Base-by-base conservation (phyloP, 768 basidiomycete genomes). In the Lyophyllum decastes region DNA sequence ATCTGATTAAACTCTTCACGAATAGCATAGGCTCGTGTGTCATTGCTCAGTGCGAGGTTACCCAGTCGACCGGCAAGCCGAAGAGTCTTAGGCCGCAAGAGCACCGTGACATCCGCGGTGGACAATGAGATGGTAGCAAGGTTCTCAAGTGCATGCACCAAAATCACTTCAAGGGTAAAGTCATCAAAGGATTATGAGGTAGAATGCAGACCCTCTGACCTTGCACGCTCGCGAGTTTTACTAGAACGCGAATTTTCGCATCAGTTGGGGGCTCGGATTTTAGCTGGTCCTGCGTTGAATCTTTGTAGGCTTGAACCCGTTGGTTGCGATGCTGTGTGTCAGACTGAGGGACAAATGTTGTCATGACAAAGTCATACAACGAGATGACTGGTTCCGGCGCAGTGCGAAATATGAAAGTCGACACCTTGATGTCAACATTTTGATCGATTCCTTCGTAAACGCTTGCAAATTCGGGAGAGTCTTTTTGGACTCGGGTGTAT, bases 281-380 rank as follows among this genome's bases (percentile, higher is more conserved):
- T 22, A 1, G 21, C 22, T 35, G 41, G 38, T 24, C 27, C 10
- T 43, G 30, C 12, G 19, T 30, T 40, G 2, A 27, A 33, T 41
- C 48, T 26, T 49, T 30, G 4, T 14, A 27, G 11, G 45, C 25
- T 41, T 43, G 53, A 27, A 46, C 51, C n/a, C 48, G 46, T 26
- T 54, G 49, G 19, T 1, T 44, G 21, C 35, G 17, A 44, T 44
- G 50, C 30, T 34, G 34, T 11, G 47, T 40, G 22, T 45, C 55
- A 11, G 53, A 49, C 41, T 51, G 52, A 9, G 89, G 85, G 10
- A 94, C 91, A 72, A 99, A 99, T 0, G 97, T 98, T 2, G 91
- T 89, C 89, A 99, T 95, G 72, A 99, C 85, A 75, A 96, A 98
- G 74, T 98, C 95, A 72, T 98, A 98, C 21, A 98, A 73, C 1